Percentiles rank a stretch among this genome's conserved stretches.
Conservation (phyloP, 208 protist genomes). For the Trichomonas gallinae region DNA sequence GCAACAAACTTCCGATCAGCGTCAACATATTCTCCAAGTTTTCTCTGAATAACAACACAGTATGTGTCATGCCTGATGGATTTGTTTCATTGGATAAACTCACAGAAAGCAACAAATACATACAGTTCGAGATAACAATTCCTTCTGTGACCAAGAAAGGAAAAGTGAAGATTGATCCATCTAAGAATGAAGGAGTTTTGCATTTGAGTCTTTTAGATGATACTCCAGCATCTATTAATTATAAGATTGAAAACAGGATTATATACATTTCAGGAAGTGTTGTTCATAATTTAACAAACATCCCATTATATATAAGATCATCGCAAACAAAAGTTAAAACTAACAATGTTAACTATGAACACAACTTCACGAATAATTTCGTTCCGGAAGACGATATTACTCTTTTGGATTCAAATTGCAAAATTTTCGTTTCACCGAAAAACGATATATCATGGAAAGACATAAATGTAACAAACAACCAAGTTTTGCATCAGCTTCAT, state of each 20-base stretch:
- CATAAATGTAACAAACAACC: not conserved
- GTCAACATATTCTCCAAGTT: not conserved
- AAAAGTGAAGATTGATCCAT: not conserved
- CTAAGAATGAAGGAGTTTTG: not conserved
- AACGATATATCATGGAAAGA: not conserved
- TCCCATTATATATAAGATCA: not conserved
- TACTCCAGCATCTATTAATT: not conserved
- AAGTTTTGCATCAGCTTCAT: not conserved
- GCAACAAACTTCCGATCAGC: not conserved
- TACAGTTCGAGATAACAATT: not conserved
- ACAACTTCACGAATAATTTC: not conserved
- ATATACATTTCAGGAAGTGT: not conserved
- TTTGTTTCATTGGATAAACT: not conserved
- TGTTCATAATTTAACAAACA: not conserved
- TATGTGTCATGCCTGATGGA: not conserved
- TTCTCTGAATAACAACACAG: no score
- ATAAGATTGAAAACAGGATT: not conserved
- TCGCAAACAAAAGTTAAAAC: not conserved
- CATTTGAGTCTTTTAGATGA: no score
- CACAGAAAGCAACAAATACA: not conserved
- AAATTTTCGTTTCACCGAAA: not conserved
- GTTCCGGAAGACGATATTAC: not conserved
- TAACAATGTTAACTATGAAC: not conserved
- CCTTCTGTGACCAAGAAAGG: not conserved
- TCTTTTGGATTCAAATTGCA: not conserved